A percentile compares a stretch with the other conserved stretches of the same genome.
These are phyloP conservation scores for Eleusine indica DNA, from an alignment of 176 grass and related monocot genomes.

Conservation along the genomic window DNA sequence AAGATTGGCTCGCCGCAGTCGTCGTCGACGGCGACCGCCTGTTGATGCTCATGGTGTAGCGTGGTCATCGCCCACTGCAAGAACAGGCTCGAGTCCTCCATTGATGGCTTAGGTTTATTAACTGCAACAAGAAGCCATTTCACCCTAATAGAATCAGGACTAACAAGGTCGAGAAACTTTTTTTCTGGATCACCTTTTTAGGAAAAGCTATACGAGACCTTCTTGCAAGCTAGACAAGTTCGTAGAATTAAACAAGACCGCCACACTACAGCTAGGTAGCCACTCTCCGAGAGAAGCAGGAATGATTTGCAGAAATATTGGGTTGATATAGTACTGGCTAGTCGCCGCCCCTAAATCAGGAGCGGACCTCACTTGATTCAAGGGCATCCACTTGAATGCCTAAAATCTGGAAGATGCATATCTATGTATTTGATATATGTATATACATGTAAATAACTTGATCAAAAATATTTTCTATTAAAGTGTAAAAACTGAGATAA, in stretches of 20 bases:
- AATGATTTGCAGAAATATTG: background rate
- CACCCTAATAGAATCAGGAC: background rate
- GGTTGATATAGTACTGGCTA: too few relatives aligned
- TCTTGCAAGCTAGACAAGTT: background rate
- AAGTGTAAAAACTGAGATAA: too few relatives aligned
- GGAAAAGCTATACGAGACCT: background rate
- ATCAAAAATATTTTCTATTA: too few relatives aligned
- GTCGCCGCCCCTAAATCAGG: too few relatives aligned
- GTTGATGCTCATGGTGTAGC: conserved; percentile 30
- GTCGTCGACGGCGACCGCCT: background rate
- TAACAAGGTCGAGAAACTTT: too few relatives aligned
- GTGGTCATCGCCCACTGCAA: conserved; percentile 53
- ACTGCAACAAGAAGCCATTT: background rate
- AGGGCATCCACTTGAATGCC: too few relatives aligned
- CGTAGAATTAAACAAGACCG: background rate
- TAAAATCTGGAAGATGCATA: too few relatives aligned
- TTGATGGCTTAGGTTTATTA: background rate
- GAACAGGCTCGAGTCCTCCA: conserved; percentile 45
- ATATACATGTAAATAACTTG: too few relatives aligned
- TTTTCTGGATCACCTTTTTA: too few relatives aligned
- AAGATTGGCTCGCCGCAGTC: conserved; percentile 17
- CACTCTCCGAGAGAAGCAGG: background rate
- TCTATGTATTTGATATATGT: too few relatives aligned
- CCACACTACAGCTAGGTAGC: background rate
- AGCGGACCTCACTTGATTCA: too few relatives aligned